A percentile compares a stretch with the other conserved stretches of the same genome.
Conservation (phyloP, 371 early-diverging fungal species). For the Blakeslea trispora region DNA sequence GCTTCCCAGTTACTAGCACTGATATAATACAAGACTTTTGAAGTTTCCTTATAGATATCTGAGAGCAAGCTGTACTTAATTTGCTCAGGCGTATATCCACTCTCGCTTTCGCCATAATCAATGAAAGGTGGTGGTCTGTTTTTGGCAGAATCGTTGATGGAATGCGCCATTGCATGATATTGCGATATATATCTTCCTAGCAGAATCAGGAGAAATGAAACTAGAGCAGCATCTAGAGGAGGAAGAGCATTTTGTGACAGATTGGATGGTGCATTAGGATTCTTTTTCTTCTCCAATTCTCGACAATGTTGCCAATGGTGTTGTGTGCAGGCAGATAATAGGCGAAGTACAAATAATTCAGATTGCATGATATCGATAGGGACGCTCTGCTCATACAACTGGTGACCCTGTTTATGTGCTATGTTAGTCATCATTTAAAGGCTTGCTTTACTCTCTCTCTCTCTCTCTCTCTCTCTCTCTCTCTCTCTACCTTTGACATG, state of each 20-base stretch:
- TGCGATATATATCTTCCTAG: conserved; percentile 68
- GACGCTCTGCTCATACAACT: conserved; percentile 53
- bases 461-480: no score
- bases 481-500: conserved; percentile 71
- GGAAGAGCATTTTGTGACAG: conserved; percentile 35
- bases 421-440: no score
- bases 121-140: not conserved
- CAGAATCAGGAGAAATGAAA: conserved; percentile 64
- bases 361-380: conserved; percentile 72
- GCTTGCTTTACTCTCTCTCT: no score
- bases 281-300: conserved; percentile 19
- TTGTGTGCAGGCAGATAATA: conserved; percentile 76
- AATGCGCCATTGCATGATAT: conserved; percentile 43
- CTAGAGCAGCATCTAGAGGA: conserved; percentile 71
- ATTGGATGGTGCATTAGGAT: conserved; percentile 17
- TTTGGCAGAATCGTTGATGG: conserved; percentile 26
- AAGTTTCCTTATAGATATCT: conserved; percentile 68
- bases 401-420: conserved; percentile 20
- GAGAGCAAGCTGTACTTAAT: conserved; percentile 45
- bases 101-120: conserved; percentile 13
- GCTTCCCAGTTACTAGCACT: conserved; percentile 83
- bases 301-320: conserved; percentile 58
- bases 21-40: conserved; percentile 77
- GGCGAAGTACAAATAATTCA: conserved; percentile 72
- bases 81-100: conserved; percentile 33